phyloP scores from a whole-genome alignment of 805 yeast genomes.

The Candida namnaoensis region DNA sequence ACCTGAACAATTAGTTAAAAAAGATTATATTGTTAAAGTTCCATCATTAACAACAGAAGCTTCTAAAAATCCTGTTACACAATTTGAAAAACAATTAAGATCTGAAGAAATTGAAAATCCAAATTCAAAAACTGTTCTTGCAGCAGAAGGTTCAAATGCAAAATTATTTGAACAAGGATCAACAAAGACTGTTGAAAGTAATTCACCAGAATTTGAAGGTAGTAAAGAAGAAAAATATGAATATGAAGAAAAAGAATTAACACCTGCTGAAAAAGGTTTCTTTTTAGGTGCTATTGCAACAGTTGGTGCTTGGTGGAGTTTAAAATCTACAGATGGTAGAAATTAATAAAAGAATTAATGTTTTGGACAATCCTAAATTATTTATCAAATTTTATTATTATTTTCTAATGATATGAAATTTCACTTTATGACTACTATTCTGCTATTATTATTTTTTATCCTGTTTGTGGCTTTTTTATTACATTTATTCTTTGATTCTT shows the following conservation, averaged over 20 bases:
- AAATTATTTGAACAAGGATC: constrained; percentile 15
- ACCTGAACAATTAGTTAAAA: constrained; percentile 34
- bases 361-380: no score
- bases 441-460: no score
- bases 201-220: constrained; percentile 1
- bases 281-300: constrained; percentile 16
- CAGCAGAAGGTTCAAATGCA: constrained; percentile 16
- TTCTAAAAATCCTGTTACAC: constrained; percentile 26
- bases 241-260: constrained; percentile 8
- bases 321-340: constrained; percentile 6
- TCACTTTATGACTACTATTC: no score
- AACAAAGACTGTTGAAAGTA: constrained; percentile 2
- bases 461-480: no score
- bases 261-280: constrained; percentile 16
- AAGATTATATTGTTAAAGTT: constrained; percentile 33
- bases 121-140: constrained; percentile 12
- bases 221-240: constrained; percentile 11
- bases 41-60: constrained; percentile 43
- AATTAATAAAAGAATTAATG: no score
- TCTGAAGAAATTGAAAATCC: constrained; percentile 1
- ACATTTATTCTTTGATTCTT: no score
- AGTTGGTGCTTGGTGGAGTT: constrained; percentile 21
- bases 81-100: constrained; percentile 15
- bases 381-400: no score
- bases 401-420: no score